These are phyloP conservation scores for Penicillium subrubescens DNA, from an alignment of 495 filamentous ascomycete species.

Conservation along the genomic window DNA sequence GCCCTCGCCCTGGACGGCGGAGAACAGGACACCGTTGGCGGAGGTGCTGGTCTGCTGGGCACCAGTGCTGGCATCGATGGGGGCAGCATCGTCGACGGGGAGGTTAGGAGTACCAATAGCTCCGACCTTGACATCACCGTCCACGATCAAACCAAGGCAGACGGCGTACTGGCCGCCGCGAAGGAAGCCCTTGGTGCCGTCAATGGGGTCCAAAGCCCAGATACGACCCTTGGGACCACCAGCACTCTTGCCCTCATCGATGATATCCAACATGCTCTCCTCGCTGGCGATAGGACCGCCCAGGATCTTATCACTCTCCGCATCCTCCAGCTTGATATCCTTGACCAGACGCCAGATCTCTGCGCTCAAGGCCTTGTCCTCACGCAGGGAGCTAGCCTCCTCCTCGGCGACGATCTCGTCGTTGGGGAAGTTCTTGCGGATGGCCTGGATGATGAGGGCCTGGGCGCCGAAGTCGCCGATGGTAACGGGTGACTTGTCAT, in stretches of 20 bases:
- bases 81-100: constrained; percentile 74
- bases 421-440: constrained; percentile 83
- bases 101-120: constrained; percentile 95
- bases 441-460: constrained; percentile 88
- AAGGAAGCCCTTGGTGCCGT: constrained; percentile 96
- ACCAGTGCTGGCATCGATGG: constrained; percentile 67
- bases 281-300: constrained; percentile 71
- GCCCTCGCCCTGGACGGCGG: constrained; percentile 74
- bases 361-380: constrained; percentile 63
- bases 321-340: constrained; percentile 69
- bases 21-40: constrained; percentile 80
- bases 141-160: constrained; percentile 85
- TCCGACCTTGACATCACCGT: constrained; percentile 93
- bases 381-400: constrained; percentile 75
- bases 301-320: constrained; percentile 61
- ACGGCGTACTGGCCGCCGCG: constrained; percentile 98
- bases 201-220: constrained; percentile 97
- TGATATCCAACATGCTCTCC: constrained; percentile 79
- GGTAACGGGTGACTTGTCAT: constrained; percentile 94
- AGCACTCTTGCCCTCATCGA: constrained; percentile 79
- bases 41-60: constrained; percentile 65
- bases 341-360: constrained; percentile 84
- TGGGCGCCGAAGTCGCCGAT: constrained; percentile 98
- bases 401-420: constrained; percentile 96
- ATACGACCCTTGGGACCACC: constrained; percentile 83